These are phyloP conservation scores for Aspergillus indologenus DNA, from an alignment of 495 filamentous ascomycete species.

Conservation along the genomic window DNA sequence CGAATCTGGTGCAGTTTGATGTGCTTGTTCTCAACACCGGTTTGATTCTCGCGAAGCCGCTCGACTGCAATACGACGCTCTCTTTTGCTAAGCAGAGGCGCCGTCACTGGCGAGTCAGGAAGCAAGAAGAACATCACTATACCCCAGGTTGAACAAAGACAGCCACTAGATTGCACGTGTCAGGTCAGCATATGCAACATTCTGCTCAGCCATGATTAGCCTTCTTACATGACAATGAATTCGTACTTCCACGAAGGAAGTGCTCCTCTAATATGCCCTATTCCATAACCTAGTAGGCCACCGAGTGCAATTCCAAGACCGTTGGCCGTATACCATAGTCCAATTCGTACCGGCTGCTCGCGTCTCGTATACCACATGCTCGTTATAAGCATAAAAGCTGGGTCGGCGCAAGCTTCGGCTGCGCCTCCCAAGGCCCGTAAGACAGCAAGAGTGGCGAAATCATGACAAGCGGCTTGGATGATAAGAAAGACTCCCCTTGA, in stretches of 20 bases:
- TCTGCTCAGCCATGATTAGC: background rate
- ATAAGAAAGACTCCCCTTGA: conserved; percentile 56
- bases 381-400: conserved; percentile 37
- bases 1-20: conserved; percentile 56
- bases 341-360: conserved; percentile 58
- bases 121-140: conserved; percentile 58
- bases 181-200: conserved; percentile 20
- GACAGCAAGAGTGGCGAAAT: conserved; percentile 50
- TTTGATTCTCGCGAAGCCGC: conserved; percentile 58
- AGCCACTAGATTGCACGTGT: conserved; percentile 30
- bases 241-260: conserved; percentile 58
- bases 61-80: conserved; percentile 59
- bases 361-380: conserved; percentile 52
- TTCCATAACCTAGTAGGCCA: conserved; percentile 58
- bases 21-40: conserved; percentile 63
- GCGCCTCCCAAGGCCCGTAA: conserved; percentile 52
- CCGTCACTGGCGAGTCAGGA: conserved; percentile 61
- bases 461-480: conserved; percentile 53
- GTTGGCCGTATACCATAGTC: conserved; percentile 59
- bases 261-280: conserved; percentile 51
- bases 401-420: conserved; percentile 52
- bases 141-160: conserved; percentile 55
- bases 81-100: conserved; percentile 53
- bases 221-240: conserved; percentile 46
- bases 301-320: conserved; percentile 57